These are phyloP conservation scores for Stagonosporopsis cucurbitacearum DNA, from an alignment of 2,329 filamentous ascomycete genomes.

Conservation along the genomic window DNA sequence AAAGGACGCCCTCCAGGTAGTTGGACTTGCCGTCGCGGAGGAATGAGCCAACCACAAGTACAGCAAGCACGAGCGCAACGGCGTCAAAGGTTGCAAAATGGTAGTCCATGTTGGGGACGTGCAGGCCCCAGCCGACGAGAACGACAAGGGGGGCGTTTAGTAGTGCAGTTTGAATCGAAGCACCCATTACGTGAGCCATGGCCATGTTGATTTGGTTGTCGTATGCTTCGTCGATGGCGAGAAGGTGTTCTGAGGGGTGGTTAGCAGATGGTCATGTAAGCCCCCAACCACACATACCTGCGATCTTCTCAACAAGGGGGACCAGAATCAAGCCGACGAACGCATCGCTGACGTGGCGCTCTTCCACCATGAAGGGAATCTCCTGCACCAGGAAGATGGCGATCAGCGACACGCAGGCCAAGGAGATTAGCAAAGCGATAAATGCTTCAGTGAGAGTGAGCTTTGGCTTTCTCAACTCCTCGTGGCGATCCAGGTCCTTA, in stretches of 20 bases:
- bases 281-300: constrained; percentile 46
- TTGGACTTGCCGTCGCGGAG: constrained; percentile 87
- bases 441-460: constrained; percentile 77
- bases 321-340: constrained; percentile 78
- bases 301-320: constrained; percentile 83
- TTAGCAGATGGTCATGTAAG: constrained; percentile 1
- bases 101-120: constrained; percentile 70
- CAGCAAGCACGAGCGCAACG: constrained; percentile 78
- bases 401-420: constrained; percentile 74
- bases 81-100: constrained; percentile 90
- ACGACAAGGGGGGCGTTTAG: constrained; percentile 86
- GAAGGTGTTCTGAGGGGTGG: constrained; percentile 70
- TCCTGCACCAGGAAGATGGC: constrained; percentile 76
- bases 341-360: constrained; percentile 55
- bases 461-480: constrained; percentile 68
- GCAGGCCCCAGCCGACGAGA: constrained; percentile 80
- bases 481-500: constrained; percentile 67
- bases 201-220: constrained; percentile 86
- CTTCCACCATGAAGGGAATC: constrained; percentile 67
- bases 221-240: constrained; percentile 83
- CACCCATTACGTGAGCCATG: constrained; percentile 82
- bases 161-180: constrained; percentile 87
- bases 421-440: constrained; percentile 67
- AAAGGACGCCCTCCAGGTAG: constrained; percentile 84
- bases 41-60: constrained; percentile 87